Evolutionary conservation across 1,284 basidiomycete genomes (phyloP).

Genomic region (Fereydounia khargensis): DNA sequence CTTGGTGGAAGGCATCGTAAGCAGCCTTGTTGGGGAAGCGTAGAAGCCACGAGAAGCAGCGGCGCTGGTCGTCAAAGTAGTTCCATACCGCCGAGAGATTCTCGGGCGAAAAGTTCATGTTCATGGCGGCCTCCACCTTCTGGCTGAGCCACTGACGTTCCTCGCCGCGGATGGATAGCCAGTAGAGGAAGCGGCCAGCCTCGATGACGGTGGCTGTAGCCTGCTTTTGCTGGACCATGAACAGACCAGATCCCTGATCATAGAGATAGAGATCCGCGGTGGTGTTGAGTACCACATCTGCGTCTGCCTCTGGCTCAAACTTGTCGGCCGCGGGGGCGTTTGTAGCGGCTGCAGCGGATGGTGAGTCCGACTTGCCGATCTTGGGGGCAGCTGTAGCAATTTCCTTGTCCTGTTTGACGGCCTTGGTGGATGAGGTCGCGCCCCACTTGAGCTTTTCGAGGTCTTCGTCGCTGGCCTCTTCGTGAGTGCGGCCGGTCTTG

Average conservation of each 20-base stretch:
- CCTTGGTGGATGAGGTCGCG: neutral
- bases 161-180: slow-evolving; percentile 63
- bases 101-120: slow-evolving; percentile 49
- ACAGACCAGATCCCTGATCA: slow-evolving; percentile 69
- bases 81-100: slow-evolving; percentile 79
- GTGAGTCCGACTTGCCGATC: slow-evolving; percentile 14
- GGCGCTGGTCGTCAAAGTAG: slow-evolving; percentile 62
- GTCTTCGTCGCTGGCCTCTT: slow-evolving; percentile 51
- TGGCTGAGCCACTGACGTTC: slow-evolving; percentile 65
- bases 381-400: slow-evolving; percentile 14
- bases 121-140: slow-evolving; percentile 65
- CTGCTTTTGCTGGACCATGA: slow-evolving; percentile 69
- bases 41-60: slow-evolving; percentile 78
- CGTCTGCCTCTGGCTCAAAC: slow-evolving; percentile 11
- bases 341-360: neutral
- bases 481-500: slow-evolving; percentile 45
- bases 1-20: slow-evolving; percentile 68
- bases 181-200: slow-evolving; percentile 63
- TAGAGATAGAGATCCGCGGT: slow-evolving; percentile 68
- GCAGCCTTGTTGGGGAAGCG: slow-evolving; percentile 67
- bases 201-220: slow-evolving; percentile 71
- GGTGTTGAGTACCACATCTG: slow-evolving; percentile 23
- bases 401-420: slow-evolving; percentile 11
- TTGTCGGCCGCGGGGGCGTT: slow-evolving; percentile 21
- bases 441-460: slow-evolving; percentile 46